phyloP scores from a whole-genome alignment of 2,329 filamentous ascomycete genomes.

The Aspergillus fumigatus region DNA sequence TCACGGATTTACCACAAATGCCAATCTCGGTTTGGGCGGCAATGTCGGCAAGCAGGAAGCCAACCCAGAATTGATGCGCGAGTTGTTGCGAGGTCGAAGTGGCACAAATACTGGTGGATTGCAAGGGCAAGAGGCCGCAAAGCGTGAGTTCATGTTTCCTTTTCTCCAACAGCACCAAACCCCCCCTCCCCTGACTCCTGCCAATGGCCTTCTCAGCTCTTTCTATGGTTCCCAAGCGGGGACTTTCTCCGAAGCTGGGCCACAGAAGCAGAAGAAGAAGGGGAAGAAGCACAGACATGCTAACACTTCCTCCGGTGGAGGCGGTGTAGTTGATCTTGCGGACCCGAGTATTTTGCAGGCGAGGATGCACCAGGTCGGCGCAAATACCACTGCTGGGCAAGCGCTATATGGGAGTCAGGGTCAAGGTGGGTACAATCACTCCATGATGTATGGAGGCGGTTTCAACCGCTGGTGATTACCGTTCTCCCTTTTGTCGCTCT shows the following conservation, averaged over 20 bases:
- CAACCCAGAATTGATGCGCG: conserved; percentile 72
- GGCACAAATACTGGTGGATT: conserved; percentile 56
- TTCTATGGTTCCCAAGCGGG: conserved; percentile 84
- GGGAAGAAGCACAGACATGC: conserved; percentile 99
- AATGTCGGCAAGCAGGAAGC: conserved; percentile 65
- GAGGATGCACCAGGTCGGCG: conserved; percentile 87
- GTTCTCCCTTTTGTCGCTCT: conserved; percentile 13
- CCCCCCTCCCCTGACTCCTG: conserved; percentile 84
- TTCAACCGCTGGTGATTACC: conserved; percentile 63
- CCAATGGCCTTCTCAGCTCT: conserved; percentile 84
- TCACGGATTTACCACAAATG: conserved; percentile 67
- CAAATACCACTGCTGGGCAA: conserved; percentile 69
- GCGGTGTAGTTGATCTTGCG: conserved; percentile 99
- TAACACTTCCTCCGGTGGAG: conserved; percentile 99
- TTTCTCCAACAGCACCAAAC: conserved; percentile 84
- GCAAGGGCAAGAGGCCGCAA: conserved; percentile 78
- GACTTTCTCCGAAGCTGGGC: conserved; percentile 81
- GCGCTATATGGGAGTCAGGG: conserved; percentile 83
- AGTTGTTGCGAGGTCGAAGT: conserved; percentile 69
- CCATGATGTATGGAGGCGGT: conserved; percentile 73
- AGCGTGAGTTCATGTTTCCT: conserved; percentile 98
- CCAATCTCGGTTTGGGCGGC: conserved; percentile 59
- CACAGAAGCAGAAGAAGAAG: conserved; percentile 98
- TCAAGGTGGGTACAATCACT: conserved; percentile 84
- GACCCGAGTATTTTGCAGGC: conserved; percentile 99